Conservation (phyloP, 176 grass and related monocot genomes). For the bread wheat (Triticum aestivum) region IWGSC_CS_RefSeq_v2.1 NC_057803.1:7558886-7559385, state of each 20-base stretch:
- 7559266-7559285: conserved; percentile 49
- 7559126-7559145: neutral
- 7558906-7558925: neutral
- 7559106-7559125: neutral
- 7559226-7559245: conserved; percentile 54
- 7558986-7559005: conserved; percentile 42
- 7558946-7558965: conserved; percentile 27
- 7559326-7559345: conserved; percentile 4
- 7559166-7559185: conserved; percentile 32
- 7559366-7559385: neutral
- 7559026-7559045: conserved; percentile 67
- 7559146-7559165: conserved; percentile 14
- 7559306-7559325: conserved; percentile 1
- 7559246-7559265: conserved; percentile 61
- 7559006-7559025: conserved; percentile 64
- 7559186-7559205: conserved; percentile 63
- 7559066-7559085: conserved; percentile 54
- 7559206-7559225: conserved; percentile 77
- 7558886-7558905: neutral
- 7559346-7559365: neutral
- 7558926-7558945: neutral
- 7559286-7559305: conserved; percentile 16
- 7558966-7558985: conserved; percentile 44
- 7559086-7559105: conserved; percentile 66
- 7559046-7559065: conserved; percentile 50